A percentile compares a stretch with the other conserved stretches of the same genome.
These are phyloP conservation scores for Cicer cuneatum DNA, from an alignment of 306 rosid genomes.

Conservation along the genomic window DNA sequence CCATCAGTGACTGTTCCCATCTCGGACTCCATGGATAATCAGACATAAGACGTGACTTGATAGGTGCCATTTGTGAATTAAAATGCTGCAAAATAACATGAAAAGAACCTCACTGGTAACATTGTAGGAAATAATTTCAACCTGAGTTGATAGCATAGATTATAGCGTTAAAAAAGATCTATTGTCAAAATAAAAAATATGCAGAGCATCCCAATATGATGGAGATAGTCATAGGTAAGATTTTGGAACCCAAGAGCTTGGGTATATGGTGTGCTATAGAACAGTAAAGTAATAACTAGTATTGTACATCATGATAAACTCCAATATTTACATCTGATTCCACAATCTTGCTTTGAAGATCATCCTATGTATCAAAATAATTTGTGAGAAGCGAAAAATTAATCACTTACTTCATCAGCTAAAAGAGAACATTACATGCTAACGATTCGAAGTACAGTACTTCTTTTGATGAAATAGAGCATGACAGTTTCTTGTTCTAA, in stretches of 20 bases:
- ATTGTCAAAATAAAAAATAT: neutral
- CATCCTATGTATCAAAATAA: slow-evolving; percentile 18
- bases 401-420: slow-evolving; percentile 22
- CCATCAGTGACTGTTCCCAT: slow-evolving; percentile 78
- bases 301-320: slow-evolving; percentile 5
- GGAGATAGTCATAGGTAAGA: neutral
- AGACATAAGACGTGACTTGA: slow-evolving; percentile 60
- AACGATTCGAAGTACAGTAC: slow-evolving; percentile 1
- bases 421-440: slow-evolving; percentile 10
- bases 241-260: neutral
- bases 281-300: slow-evolving; percentile 4
- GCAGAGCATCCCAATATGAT: slow-evolving; percentile 6
- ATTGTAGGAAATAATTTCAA: slow-evolving; percentile 25
- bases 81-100: slow-evolving; percentile 63
- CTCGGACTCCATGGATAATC: slow-evolving; percentile 94
- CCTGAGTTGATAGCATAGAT: neutral
- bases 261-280: slow-evolving; percentile 1
- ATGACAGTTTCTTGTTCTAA: slow-evolving; percentile 27
- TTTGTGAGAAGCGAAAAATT: slow-evolving; percentile 26
- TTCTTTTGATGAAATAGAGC: slow-evolving; percentile 18
- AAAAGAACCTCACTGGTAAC: slow-evolving; percentile 18
- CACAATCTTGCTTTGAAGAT: neutral
- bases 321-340: slow-evolving; percentile 29
- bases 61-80: slow-evolving; percentile 72
- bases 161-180: neutral